Evolutionary conservation across 106 monocot genomes (phyloP), one percentile per base, ranked within the genome.

Genomic region (Acorus calamus): DNA sequence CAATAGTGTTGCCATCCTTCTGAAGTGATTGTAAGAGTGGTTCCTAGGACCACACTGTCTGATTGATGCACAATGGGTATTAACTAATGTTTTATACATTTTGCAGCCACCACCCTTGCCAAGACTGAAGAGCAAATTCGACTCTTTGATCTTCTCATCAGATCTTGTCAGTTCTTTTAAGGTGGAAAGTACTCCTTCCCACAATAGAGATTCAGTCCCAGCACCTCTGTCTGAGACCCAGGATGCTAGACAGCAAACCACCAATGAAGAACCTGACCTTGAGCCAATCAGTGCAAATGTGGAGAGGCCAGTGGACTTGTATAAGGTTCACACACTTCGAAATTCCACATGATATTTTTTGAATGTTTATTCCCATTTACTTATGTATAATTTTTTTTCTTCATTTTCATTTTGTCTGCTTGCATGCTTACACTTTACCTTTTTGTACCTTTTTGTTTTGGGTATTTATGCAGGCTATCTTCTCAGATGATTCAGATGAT

Each of bases 401-500:
- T 44, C 49, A 4, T 7, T 14, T 12, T 3, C 45, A 46, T 56
- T 53, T 41, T 49, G 46, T 47, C 28, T 55, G n/a, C 44, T n/a
- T 41, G 2, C 42, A 55, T 47, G 3, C 12, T 6, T 50, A 7
- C 28, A 48, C 8, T 4, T 61, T 5, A 12, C 41, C 5, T 48
- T 62, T 55, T 52, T 60, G 14, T 47, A 14, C 52, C 47, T 53
- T 55, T 47, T 48, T 55, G 4, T 13, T 56, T 14, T 65, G 46
- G 49, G 47, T 52, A 28, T 62, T 3, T 13, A 41, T 78, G 53
- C 80, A 94, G 89, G 94, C 94, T 9, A 94, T 94, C 63, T 94
- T 94, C 75, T 94, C 94, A 64, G 94, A 94, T 65, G 93, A 88
- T 64, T 88, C 81, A 3, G 81, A 89, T 58, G 86, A 86, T 71